A percentile compares a stretch with the other conserved stretches of the same genome.
Evolutionary conservation across 2,329 filamentous ascomycete species (phyloP).

Genomic region (Xylaria sp.): DNA sequence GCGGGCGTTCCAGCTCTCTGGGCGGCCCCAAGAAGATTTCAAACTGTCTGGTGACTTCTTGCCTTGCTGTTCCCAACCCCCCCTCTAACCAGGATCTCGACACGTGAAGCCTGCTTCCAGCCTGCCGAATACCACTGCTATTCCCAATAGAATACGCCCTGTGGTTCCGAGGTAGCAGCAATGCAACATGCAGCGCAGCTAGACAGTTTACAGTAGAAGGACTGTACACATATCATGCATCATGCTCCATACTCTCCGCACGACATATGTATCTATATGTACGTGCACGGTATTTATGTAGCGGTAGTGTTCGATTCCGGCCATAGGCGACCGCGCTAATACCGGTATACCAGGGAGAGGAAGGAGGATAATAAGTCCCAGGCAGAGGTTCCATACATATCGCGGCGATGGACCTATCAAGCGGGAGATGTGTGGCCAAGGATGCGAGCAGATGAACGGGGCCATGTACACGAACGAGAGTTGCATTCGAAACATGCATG

Average conservation of each 20-base stretch:
- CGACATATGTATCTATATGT: slow-evolving; percentile 17
- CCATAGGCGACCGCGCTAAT: slow-evolving; percentile 3
- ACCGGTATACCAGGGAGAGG: slow-evolving; percentile 15
- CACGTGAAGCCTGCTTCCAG: slow-evolving; percentile 26
- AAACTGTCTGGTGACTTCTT: slow-evolving; percentile 1
- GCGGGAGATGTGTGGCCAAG: slow-evolving; percentile 6
- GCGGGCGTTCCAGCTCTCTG: slow-evolving; percentile 18
- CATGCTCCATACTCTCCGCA: slow-evolving; percentile 15
- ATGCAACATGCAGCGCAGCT: slow-evolving; percentile 27
- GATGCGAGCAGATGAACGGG: slow-evolving; percentile 12
- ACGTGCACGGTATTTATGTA: slow-evolving; percentile 36
- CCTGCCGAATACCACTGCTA: neutral
- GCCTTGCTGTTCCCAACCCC: neutral
- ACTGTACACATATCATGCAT: slow-evolving; percentile 8
- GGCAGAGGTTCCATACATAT: slow-evolving; percentile 19
- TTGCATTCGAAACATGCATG: slow-evolving; percentile 23
- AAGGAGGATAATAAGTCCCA: slow-evolving; percentile 23
- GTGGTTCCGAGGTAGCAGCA: slow-evolving; percentile 22
- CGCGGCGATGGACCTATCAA: slow-evolving; percentile 10
- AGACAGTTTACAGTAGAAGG: slow-evolving; percentile 16
- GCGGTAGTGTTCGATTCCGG: slow-evolving; percentile 10
- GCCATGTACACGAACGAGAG: slow-evolving; percentile 7
- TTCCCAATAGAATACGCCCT: neutral
- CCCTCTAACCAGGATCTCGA: slow-evolving; percentile 4
- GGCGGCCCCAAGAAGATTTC: slow-evolving; percentile 13